A percentile compares a stretch with the other conserved stretches of the same genome.
phyloP scores from a whole-genome alignment of 2,329 filamentous ascomycete genomes.

The Exserohilum turcica region DNA sequence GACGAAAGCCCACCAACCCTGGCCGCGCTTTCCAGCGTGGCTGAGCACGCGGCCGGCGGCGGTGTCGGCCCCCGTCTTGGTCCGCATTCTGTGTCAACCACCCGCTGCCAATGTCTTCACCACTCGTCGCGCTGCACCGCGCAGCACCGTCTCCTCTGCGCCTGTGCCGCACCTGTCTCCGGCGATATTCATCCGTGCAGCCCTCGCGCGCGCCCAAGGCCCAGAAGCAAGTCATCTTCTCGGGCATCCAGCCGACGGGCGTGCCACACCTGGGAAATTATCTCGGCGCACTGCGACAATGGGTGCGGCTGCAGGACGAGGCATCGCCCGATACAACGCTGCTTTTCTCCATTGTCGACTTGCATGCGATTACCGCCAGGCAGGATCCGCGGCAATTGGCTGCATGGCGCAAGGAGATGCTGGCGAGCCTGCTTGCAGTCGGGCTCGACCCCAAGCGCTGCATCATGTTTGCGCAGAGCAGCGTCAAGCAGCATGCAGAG shows the following conservation, averaged over 20 bases:
- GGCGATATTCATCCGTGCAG: slow-evolving; percentile 9
- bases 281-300: slow-evolving; percentile 83
- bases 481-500: slow-evolving; percentile 79
- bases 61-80: background rate
- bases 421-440: slow-evolving; percentile 81
- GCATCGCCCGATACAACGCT: slow-evolving; percentile 64
- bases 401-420: slow-evolving; percentile 70
- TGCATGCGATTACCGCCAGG: slow-evolving; percentile 83
- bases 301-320: slow-evolving; percentile 78
- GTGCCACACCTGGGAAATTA: slow-evolving; percentile 96
- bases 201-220: background rate
- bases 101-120: slow-evolving; percentile 30
- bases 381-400: slow-evolving; percentile 68
- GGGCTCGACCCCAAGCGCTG: slow-evolving; percentile 79
- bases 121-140: slow-evolving; percentile 25
- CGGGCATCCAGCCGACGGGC: slow-evolving; percentile 95
- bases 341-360: slow-evolving; percentile 86
- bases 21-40: slow-evolving; percentile 18
- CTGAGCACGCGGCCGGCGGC: slow-evolving; percentile 11
- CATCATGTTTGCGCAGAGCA: slow-evolving; percentile 81
- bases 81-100: slow-evolving; percentile 4
- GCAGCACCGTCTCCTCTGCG: slow-evolving; percentile 15
- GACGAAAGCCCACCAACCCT: slow-evolving; percentile 27
- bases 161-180: slow-evolving; percentile 14
- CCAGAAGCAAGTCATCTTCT: slow-evolving; percentile 67